Conservation (phyloP, 345 rosid genomes). For the Chamaenerion angustifolium region DNA sequence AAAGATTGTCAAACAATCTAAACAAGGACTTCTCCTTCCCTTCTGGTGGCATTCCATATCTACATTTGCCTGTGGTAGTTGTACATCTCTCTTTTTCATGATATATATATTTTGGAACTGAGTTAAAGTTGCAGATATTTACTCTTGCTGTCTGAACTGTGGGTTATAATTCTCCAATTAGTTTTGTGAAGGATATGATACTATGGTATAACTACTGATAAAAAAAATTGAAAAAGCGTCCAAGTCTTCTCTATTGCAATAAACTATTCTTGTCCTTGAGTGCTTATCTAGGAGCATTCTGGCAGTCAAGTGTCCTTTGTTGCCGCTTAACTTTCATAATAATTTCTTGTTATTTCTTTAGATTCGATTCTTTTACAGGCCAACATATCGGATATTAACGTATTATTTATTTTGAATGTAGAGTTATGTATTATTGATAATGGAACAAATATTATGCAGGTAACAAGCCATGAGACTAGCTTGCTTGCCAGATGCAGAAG, state of each 20-base stretch:
- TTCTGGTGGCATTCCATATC: conserved; percentile 62
- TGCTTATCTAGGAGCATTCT: too few species aligned
- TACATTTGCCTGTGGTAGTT: conserved; percentile 88
- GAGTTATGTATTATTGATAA: not conserved
- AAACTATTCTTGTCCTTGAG: too few species aligned
- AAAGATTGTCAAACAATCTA: conserved; percentile 20
- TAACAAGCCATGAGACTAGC: conserved; percentile 69
- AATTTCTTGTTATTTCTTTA: too few species aligned
- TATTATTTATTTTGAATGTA: not conserved
- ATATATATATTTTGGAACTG: not conserved
- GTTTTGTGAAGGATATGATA: too few species aligned
- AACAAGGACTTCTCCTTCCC: conserved; percentile 50
- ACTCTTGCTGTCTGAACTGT: not conserved
- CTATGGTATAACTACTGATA: too few species aligned
- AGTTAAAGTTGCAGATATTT: not conserved
- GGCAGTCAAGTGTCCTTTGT: too few species aligned
- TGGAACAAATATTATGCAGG: conserved; percentile 24
- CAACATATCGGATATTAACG: not conserved
- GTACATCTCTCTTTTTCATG: conserved; percentile 3
- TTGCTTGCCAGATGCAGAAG: conserved; percentile 87
- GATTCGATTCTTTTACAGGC: not conserved
- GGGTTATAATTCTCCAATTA: too few species aligned
- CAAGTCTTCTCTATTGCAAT: too few species aligned
- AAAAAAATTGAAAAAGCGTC: too few species aligned
- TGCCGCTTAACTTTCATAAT: too few species aligned